These are phyloP conservation scores for Beauveria brongniartii DNA, from an alignment of 2,329 filamentous ascomycete genomes.

Conservation along the genomic window DNA sequence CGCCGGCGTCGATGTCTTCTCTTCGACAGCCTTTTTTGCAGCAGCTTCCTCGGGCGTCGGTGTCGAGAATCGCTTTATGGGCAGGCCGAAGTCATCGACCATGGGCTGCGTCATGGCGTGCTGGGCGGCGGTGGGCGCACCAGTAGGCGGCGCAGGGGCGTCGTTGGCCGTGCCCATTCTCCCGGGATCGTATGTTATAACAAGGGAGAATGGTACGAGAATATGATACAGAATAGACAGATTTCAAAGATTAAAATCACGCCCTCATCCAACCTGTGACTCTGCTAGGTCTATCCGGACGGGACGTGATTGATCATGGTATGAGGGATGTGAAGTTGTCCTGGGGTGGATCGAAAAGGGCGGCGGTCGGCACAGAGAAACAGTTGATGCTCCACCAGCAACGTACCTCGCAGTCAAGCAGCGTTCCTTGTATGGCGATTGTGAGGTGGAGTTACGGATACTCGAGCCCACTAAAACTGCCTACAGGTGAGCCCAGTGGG, in stretches of 20 bases:
- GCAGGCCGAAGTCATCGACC: conserved; percentile 65
- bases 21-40: neutral
- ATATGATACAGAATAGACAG: neutral
- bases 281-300: conserved; percentile 4
- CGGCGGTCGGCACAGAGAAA: neutral
- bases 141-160: conserved; percentile 26
- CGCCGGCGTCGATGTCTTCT: neutral
- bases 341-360: conserved; percentile 4
- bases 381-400: neutral
- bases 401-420: neutral
- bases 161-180: conserved; percentile 17
- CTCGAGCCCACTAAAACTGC: neutral
- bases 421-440: too few relatives aligned
- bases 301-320: conserved; percentile 12
- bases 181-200: conserved; percentile 16
- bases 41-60: conserved; percentile 4
- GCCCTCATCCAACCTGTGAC: conserved; percentile 20
- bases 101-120: conserved; percentile 21
- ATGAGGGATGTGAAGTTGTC: neutral
- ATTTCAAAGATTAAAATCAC: conserved; percentile 10
- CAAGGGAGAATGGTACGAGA: conserved; percentile 2
- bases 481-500: neutral
- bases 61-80: conserved; percentile 40
- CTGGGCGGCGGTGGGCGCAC: neutral
- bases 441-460: too few relatives aligned